Percentiles rank a stretch among this genome's conserved stretches.
Evolutionary conservation across 805 yeast genomes (phyloP).

Genomic region (Ogataea polymorpha): DNA sequence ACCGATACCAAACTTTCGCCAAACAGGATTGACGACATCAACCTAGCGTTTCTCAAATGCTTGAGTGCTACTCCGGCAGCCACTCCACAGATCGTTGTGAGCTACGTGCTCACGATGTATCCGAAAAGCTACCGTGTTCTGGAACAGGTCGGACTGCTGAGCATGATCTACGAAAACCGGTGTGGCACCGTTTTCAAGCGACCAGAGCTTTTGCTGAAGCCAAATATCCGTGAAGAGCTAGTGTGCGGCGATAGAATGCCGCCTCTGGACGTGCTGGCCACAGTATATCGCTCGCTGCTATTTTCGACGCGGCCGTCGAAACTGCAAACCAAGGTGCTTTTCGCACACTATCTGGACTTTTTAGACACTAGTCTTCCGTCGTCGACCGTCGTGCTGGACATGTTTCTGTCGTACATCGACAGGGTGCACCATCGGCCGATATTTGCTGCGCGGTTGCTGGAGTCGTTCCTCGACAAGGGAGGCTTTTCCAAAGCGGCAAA

Average conservation of each 20-base stretch:
- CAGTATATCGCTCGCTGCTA: constrained; percentile 9
- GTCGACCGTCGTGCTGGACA: constrained; percentile 13
- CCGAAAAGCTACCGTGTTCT: constrained; percentile 9
- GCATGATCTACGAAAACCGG: constrained; percentile 12
- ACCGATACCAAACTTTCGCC: not conserved
- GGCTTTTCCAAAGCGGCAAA: constrained; percentile 3
- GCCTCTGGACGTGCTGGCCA: constrained; percentile 5
- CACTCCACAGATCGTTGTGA: constrained; percentile 10
- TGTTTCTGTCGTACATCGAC: constrained; percentile 17
- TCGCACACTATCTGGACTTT: constrained; percentile 6
- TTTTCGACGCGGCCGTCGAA: constrained; percentile 9
- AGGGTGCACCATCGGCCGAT: constrained; percentile 5
- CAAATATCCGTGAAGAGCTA: constrained; percentile 17
- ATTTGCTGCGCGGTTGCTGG: constrained; percentile 13
- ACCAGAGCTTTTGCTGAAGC: constrained; percentile 9
- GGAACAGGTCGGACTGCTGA: constrained; percentile 11
- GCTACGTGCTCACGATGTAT: constrained; percentile 14
- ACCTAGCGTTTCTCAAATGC: constrained; percentile 12
- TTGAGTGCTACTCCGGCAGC: constrained; percentile 7
- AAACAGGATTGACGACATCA: constrained; percentile 1
- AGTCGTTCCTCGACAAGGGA: not conserved
- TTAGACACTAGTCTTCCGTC: not conserved
- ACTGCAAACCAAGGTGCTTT: constrained; percentile 9
- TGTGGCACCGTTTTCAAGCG: constrained; percentile 3
- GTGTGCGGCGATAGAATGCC: constrained; percentile 5